Evolutionary conservation across 768 basidiomycete species (phyloP).

Genomic region (Russula virescens): DNA sequence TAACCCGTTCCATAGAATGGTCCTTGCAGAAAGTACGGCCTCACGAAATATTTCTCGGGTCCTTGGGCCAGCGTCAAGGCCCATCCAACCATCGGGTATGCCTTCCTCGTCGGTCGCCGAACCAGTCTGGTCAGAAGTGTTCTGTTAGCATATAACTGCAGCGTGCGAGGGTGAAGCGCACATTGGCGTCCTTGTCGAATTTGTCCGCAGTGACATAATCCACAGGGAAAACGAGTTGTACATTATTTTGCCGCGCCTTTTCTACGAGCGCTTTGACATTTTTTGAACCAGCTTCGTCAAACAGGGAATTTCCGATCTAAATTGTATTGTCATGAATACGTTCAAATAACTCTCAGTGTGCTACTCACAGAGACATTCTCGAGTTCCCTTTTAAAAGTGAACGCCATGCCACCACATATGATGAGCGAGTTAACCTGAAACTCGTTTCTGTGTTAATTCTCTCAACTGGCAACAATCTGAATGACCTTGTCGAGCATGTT

Average conservation of each 20-base stretch:
- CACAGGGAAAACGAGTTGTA: constrained; percentile 92
- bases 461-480: background rate
- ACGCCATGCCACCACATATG: constrained; percentile 97
- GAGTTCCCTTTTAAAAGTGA: constrained; percentile 96
- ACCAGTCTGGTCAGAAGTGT: constrained; percentile 45
- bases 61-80: constrained; percentile 87
- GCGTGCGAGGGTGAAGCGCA: constrained; percentile 31
- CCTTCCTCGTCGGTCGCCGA: constrained; percentile 75
- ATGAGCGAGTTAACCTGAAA: constrained; percentile 87
- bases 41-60: constrained; percentile 72
- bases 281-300: constrained; percentile 81
- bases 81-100: constrained; percentile 92
- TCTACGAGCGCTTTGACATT: constrained; percentile 80
- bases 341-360: constrained; percentile 6
- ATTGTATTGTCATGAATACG: background rate
- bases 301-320: constrained; percentile 93
- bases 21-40: constrained; percentile 84
- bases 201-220: constrained; percentile 95
- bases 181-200: constrained; percentile 87
- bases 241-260: constrained; percentile 87
- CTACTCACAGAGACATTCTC: constrained; percentile 61
- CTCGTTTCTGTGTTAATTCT: constrained; percentile 4
- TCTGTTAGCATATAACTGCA: background rate
- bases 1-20: constrained; percentile 95
- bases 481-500: constrained; percentile 96